These are phyloP conservation scores for Ceratocystis cubensis DNA, from an alignment of 2,329 filamentous ascomycete genomes.

Conservation along the genomic window DNA sequence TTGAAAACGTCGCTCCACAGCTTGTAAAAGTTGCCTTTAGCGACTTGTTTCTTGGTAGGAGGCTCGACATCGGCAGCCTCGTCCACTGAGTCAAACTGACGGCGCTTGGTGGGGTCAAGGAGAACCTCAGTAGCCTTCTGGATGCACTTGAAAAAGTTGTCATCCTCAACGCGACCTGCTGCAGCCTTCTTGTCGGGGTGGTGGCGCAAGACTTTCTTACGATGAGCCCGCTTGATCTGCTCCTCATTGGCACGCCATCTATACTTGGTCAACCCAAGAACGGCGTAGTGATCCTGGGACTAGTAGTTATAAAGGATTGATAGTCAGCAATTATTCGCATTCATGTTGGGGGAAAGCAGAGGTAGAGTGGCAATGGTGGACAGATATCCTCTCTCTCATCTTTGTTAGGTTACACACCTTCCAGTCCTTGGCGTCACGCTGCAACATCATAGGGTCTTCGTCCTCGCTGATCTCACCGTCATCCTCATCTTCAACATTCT, in stretches of 20 bases:
- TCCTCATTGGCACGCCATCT: slow-evolving; percentile 88
- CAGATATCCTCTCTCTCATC: not conserved
- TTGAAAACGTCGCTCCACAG: slow-evolving; percentile 85
- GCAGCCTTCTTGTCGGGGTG: slow-evolving; percentile 99
- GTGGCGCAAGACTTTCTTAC: slow-evolving; percentile 98
- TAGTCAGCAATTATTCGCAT: not conserved
- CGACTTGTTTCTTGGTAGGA: slow-evolving; percentile 77
- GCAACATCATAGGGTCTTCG: slow-evolving; percentile 84
- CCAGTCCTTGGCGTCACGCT: slow-evolving; percentile 96
- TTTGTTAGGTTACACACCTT: slow-evolving; percentile 52
- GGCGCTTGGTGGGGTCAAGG: slow-evolving; percentile 77
- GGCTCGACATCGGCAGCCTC: slow-evolving; percentile 86
- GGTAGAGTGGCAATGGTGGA: not conserved
- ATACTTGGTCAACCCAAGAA: slow-evolving; percentile 85
- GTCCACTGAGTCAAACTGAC: slow-evolving; percentile 94
- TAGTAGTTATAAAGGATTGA: slow-evolving; percentile 28
- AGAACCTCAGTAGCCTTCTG: slow-evolving; percentile 95
- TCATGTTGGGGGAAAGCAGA: not conserved
- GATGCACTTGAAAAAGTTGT: slow-evolving; percentile 99
- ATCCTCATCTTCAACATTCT: slow-evolving; percentile 88
- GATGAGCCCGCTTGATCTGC: slow-evolving; percentile 97
- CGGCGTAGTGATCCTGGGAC: slow-evolving; percentile 95
- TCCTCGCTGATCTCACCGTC: slow-evolving; percentile 83
- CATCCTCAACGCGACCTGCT: slow-evolving; percentile 72
- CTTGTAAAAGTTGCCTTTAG: slow-evolving; percentile 89